phyloP scores from a whole-genome alignment of 257 asterid species.

The Agastache rugosa region DNA sequence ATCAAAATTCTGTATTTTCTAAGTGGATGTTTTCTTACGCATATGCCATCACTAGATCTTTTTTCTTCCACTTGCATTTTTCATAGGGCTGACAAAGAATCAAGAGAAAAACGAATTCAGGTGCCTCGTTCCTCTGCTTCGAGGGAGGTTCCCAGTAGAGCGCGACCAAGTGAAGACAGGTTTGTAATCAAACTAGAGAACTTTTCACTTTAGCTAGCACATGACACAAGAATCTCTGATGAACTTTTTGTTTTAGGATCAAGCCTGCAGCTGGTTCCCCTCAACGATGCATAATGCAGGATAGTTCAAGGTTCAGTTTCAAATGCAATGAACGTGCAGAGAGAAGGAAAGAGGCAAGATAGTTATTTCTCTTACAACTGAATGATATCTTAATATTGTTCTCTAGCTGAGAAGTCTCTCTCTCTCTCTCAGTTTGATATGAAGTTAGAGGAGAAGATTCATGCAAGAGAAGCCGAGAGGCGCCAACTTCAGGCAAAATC shows the following conservation, averaged over 20 bases:
- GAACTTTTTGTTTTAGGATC: conserved; percentile 42
- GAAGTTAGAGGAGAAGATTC: conserved; percentile 54
- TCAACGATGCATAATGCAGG: conserved; percentile 48
- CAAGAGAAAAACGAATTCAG: conserved; percentile 36
- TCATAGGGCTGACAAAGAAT: conserved; percentile 45
- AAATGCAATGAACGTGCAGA: conserved; percentile 58
- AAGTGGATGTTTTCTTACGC: neutral
- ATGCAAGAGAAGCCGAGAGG: conserved; percentile 53
- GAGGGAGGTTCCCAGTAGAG: conserved; percentile 42
- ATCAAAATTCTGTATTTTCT: conserved; percentile 17
- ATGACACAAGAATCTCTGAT: conserved; percentile 7
- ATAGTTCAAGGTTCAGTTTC: conserved; percentile 42
- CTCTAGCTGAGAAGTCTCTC: neutral
- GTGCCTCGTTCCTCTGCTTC: conserved; percentile 40
- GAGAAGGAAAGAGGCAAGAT: conserved; percentile 69
- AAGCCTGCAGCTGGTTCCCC: conserved; percentile 39
- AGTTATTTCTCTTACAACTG: neutral
- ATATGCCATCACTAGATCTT: neutral
- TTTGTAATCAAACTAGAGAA: conserved; percentile 31
- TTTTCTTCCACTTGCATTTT: neutral
- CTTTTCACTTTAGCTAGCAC: neutral
- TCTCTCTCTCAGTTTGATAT: conserved; percentile 34
- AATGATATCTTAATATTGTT: neutral
- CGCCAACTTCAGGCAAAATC: conserved; percentile 52
- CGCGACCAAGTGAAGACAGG: conserved; percentile 57